Evolutionary conservation across 164 flowering plant species (phyloP).

Genomic region (Saururus chinensis): DNA sequence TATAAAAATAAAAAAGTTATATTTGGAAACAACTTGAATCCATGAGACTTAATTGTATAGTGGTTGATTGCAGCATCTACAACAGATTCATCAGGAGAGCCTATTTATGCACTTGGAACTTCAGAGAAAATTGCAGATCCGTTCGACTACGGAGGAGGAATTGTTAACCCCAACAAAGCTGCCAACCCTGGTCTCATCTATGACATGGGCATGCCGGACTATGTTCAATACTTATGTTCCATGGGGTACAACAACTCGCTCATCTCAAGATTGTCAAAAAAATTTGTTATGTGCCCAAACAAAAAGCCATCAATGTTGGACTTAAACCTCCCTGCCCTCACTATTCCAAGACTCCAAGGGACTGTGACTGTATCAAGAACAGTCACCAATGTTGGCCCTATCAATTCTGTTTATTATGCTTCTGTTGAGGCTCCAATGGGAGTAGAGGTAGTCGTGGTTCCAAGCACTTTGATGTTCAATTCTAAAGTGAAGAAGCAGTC

Average conservation of each 20-base stretch:
- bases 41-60: not conserved
- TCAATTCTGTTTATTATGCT: slow-evolving; percentile 27
- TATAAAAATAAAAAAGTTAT: no score
- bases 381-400: slow-evolving; percentile 53
- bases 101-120: slow-evolving; percentile 27
- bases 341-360: slow-evolving; percentile 30
- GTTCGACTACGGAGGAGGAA: slow-evolving; percentile 59
- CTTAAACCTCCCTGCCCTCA: slow-evolving; percentile 45
- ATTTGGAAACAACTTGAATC: no score
- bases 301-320: slow-evolving; percentile 11
- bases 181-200: slow-evolving; percentile 34
- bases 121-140: slow-evolving; percentile 47
- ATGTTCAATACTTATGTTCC: slow-evolving; percentile 27
- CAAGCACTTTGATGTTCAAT: slow-evolving; percentile 33
- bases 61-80: slow-evolving; percentile 23
- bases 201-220: slow-evolving; percentile 17
- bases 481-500: slow-evolving; percentile 24
- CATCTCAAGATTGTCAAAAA: slow-evolving; percentile 20
- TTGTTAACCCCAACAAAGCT: slow-evolving; percentile 43
- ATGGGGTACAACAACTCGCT: slow-evolving; percentile 34
- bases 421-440: slow-evolving; percentile 39
- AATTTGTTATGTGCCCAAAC: slow-evolving; percentile 13
- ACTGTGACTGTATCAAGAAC: slow-evolving; percentile 28
- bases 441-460: slow-evolving; percentile 28
- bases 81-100: slow-evolving; percentile 24